Evolutionary conservation across 768 basidiomycete genomes (phyloP).

Genomic region (Collybiopsis confluens): DNA sequence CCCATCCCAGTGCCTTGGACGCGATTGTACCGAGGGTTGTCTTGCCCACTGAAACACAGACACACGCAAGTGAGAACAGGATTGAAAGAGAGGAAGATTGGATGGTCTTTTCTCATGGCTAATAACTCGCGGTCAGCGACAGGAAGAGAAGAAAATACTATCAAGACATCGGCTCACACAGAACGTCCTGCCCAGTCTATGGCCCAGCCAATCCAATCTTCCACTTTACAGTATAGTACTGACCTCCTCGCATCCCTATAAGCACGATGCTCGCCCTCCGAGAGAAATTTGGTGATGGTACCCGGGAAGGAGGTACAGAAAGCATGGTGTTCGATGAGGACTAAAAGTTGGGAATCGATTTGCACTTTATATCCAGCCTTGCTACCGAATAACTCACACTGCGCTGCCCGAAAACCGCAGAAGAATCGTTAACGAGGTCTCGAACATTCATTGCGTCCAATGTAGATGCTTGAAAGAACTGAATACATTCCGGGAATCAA

Average conservation of each 20-base stretch:
- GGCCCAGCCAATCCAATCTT: no score
- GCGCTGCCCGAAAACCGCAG: background rate
- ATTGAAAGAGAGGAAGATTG: background rate
- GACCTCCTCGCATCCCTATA: constrained; percentile 74
- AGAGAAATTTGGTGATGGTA: constrained; percentile 3
- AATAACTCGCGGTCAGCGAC: background rate
- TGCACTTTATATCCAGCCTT: background rate
- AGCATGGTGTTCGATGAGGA: constrained; percentile 1
- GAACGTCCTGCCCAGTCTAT: background rate
- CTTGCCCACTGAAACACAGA: constrained; percentile 48
- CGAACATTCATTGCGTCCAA: constrained; percentile 12
- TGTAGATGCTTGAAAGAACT: background rate
- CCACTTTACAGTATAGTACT: background rate
- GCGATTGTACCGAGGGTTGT: constrained; percentile 66
- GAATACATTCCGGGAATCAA: background rate
- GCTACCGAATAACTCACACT: background rate
- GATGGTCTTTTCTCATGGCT: background rate
- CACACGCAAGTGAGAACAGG: background rate
- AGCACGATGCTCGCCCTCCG: constrained; percentile 41
- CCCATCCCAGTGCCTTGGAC: constrained; percentile 53
- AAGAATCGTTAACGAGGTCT: constrained; percentile 10
- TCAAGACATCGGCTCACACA: background rate
- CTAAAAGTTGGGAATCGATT: background rate
- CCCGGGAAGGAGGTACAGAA: background rate
- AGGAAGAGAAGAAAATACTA: background rate